Conservation (phyloP, 202 grass and related monocot species). For the Setaria viridis region DNA sequence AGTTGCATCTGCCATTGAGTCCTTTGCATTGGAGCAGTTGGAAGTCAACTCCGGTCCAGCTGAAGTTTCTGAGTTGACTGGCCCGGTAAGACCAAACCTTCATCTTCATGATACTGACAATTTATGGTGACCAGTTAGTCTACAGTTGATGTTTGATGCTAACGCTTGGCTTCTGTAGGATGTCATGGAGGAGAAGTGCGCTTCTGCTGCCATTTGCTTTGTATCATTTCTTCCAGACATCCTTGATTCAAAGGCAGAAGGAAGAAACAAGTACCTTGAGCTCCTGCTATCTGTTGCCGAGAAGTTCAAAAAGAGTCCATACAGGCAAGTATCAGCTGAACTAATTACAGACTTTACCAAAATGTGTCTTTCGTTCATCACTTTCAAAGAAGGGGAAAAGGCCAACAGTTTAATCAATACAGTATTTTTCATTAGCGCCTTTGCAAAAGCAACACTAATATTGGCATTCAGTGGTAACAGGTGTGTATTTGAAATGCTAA, state of each 20-base stretch:
- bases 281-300: slow-evolving; percentile 82
- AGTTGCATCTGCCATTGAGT: slow-evolving; percentile 82
- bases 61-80: slow-evolving; percentile 90
- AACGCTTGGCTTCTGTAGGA: slow-evolving; percentile 62
- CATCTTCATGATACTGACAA: slow-evolving; percentile 34
- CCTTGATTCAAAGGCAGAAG: slow-evolving; percentile 96
- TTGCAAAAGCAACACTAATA: slow-evolving; percentile 15
- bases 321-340: slow-evolving; percentile 72
- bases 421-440: neutral
- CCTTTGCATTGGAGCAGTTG: slow-evolving; percentile 84
- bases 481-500: neutral
- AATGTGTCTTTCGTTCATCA: neutral
- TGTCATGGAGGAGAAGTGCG: slow-evolving; percentile 93
- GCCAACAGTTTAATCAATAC: neutral
- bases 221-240: slow-evolving; percentile 98
- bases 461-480: neutral
- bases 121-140: neutral
- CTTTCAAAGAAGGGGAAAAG: neutral
- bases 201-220: slow-evolving; percentile 98
- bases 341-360: neutral
- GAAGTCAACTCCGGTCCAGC: slow-evolving; percentile 83
- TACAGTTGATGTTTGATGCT: slow-evolving; percentile 43
- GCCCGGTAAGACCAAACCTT: slow-evolving; percentile 53
- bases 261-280: slow-evolving; percentile 94
- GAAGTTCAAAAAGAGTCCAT: slow-evolving; percentile 95